A percentile compares a stretch with the other conserved stretches of the same genome.
phyloP scores from a whole-genome alignment of 495 filamentous ascomycete species.

The Daldinia childiae region DNA sequence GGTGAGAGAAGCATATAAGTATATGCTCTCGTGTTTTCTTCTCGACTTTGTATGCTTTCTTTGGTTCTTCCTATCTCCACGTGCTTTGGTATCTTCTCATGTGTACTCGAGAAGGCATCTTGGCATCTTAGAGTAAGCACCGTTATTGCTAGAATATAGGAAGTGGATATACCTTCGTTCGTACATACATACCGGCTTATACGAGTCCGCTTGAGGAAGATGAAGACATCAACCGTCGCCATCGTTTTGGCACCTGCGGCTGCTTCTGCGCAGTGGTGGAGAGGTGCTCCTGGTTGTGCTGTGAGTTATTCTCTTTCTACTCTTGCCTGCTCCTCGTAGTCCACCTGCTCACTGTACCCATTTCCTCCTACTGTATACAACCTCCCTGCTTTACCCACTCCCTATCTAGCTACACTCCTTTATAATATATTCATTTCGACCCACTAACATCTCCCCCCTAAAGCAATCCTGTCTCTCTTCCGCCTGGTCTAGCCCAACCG shows the following conservation, averaged over 20 bases:
- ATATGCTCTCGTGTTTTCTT: conserved; percentile 25
- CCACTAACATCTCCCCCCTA: conserved; percentile 10
- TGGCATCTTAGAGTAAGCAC: neutral
- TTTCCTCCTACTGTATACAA: neutral
- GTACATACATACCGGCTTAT: conserved; percentile 4
- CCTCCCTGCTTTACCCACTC: neutral
- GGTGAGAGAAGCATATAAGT: conserved; percentile 27
- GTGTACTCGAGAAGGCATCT: neutral
- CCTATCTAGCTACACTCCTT: neutral
- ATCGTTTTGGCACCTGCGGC: conserved; percentile 32
- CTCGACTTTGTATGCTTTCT: neutral
- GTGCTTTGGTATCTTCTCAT: conserved; percentile 3
- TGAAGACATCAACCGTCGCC: conserved; percentile 38
- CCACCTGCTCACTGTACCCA: neutral
- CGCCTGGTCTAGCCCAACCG: conserved; percentile 45
- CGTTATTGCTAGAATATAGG: neutral
- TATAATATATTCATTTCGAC: neutral
- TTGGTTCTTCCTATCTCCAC: neutral
- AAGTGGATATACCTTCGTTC: neutral
- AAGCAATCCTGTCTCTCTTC: conserved; percentile 58
- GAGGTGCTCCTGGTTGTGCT: conserved; percentile 55
- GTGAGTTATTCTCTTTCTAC: conserved; percentile 43
- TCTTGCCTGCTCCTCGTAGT: neutral
- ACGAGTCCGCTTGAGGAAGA: conserved; percentile 20
- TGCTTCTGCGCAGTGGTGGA: conserved; percentile 51